Conservation (phyloP, 2,329 filamentous ascomycete genomes). For the Scedosporium apiospermum region DNA sequence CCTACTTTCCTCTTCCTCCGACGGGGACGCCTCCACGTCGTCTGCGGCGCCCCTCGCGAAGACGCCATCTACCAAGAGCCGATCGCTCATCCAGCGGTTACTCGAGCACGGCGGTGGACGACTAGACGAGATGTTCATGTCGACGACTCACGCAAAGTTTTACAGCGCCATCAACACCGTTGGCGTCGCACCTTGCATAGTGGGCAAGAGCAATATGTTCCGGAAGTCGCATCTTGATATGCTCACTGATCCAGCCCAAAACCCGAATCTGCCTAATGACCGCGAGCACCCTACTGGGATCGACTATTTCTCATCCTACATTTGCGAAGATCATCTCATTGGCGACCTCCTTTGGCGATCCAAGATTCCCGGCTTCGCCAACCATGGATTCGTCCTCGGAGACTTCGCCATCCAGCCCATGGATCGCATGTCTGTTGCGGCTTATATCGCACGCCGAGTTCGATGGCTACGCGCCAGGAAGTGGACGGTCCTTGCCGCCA, state of each 20-base stretch:
- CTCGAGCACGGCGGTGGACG: conserved; percentile 58
- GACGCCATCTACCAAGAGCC: background rate
- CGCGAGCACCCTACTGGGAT: conserved; percentile 53
- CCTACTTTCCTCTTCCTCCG: background rate
- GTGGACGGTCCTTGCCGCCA: conserved; percentile 83
- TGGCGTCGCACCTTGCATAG: conserved; percentile 79
- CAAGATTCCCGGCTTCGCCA: conserved; percentile 53
- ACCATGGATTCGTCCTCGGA: conserved; percentile 76
- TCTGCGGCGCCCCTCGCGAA: background rate
- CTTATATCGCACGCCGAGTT: conserved; percentile 72
- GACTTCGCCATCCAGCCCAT: conserved; percentile 89
- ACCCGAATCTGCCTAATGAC: conserved; percentile 26
- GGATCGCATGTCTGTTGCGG: conserved; percentile 63
- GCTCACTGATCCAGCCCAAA: conserved; percentile 45
- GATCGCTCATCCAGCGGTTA: conserved; percentile 17
- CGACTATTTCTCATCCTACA: conserved; percentile 89
- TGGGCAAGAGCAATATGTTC: conserved; percentile 99
- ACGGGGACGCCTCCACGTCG: background rate
- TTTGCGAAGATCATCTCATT: conserved; percentile 95
- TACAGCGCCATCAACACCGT: conserved; percentile 96
- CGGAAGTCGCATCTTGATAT: conserved; percentile 79
- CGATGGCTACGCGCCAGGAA: conserved; percentile 91
- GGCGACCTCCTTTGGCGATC: conserved; percentile 82
- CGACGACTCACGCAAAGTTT: conserved; percentile 91
- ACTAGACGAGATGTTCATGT: conserved; percentile 90